Evolutionary conservation across 495 filamentous ascomycete species (phyloP).

Genomic region (Penicillium arizonense): DNA sequence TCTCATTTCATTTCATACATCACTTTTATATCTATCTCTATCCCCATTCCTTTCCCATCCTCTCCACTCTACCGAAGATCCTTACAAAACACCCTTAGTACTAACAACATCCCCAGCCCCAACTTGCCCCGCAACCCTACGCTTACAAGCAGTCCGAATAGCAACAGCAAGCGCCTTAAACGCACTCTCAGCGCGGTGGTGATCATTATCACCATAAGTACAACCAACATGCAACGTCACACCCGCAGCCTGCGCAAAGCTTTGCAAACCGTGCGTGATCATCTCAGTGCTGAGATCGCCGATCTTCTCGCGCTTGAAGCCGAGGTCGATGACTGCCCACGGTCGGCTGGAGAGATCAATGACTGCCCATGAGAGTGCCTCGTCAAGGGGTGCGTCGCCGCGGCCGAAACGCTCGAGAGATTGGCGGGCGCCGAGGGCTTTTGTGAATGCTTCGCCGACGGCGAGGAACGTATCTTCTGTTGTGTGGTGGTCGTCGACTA

Average conservation of each 20-base stretch:
- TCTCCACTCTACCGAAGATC: not conserved
- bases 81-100: slow-evolving; percentile 81
- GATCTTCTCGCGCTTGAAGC: slow-evolving; percentile 84
- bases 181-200: slow-evolving; percentile 93
- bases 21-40: slow-evolving; percentile 2
- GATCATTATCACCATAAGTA: slow-evolving; percentile 86
- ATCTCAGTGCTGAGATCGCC: slow-evolving; percentile 93
- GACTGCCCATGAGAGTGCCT: slow-evolving; percentile 90
- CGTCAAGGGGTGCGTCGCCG: slow-evolving; percentile 90
- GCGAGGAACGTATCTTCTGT: slow-evolving; percentile 94
- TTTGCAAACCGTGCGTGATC: slow-evolving; percentile 92
- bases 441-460: slow-evolving; percentile 79
- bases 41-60: not conserved
- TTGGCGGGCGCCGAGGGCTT: slow-evolving; percentile 68
- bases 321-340: slow-evolving; percentile 76
- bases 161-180: slow-evolving; percentile 96
- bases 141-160: slow-evolving; percentile 67
- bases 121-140: slow-evolving; percentile 68
- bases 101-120: slow-evolving; percentile 89
- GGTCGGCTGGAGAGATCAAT: slow-evolving; percentile 92
- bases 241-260: slow-evolving; percentile 87
- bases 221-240: slow-evolving; percentile 93
- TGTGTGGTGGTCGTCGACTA: slow-evolving; percentile 98
- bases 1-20: not conserved
- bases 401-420: slow-evolving; percentile 88